These are phyloP conservation scores for Haberlea rhodopensis DNA, from an alignment of 257 asterid genomes.

Conservation along the genomic window DNA sequence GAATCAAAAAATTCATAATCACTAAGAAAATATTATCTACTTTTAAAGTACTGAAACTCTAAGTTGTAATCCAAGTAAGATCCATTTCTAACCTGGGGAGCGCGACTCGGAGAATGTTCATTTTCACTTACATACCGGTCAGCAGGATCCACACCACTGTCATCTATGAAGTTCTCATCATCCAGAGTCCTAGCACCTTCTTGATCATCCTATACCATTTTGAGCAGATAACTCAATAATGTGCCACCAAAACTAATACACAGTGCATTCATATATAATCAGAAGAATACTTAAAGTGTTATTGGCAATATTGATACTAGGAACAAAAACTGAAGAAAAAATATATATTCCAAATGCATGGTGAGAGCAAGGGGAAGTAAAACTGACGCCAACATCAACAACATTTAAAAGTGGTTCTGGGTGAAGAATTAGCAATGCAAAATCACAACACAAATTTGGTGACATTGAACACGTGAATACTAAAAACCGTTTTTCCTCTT, in stretches of 20 bases:
- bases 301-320: background rate
- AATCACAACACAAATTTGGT: too few relatives aligned
- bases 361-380: background rate
- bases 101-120: constrained; percentile 66
- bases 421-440: too few relatives aligned
- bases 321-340: background rate
- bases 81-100: constrained; percentile 56
- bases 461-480: too few relatives aligned
- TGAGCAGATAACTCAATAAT: constrained; percentile 16
- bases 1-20: background rate
- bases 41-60: background rate
- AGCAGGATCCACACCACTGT: constrained; percentile 72
- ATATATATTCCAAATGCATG: background rate
- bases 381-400: too few relatives aligned
- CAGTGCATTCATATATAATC: background rate
- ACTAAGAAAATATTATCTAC: background rate
- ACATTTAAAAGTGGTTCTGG: too few relatives aligned
- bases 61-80: constrained; percentile 14
- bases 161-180: constrained; percentile 90
- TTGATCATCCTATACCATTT: constrained; percentile 57
- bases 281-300: background rate
- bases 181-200: constrained; percentile 59
- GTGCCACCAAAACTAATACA: constrained; percentile 5
- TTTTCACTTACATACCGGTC: constrained; percentile 59
- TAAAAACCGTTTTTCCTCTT: too few relatives aligned